Base-by-base conservation (phyloP, 768 basidiomycete species). In the Serendipita sp. region DNA sequence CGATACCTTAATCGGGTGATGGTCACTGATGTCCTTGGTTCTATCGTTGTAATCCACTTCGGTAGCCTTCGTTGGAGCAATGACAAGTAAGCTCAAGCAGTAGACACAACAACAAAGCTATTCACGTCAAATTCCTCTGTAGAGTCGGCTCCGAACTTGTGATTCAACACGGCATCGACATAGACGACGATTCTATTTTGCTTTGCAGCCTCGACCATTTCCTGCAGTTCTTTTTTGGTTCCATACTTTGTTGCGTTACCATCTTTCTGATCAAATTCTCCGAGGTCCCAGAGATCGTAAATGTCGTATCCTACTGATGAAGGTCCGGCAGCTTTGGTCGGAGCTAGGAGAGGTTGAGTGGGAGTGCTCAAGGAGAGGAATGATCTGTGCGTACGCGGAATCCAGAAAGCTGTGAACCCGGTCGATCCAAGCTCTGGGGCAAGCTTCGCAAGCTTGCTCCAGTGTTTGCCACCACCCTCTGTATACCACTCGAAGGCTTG, bases 91-190 rank as follows among this genome's bases (percentile, higher is more conserved):
- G 36, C 23, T 54, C 74, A 74, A 44, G n/a, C 75, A 66, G 65
- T 75, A 70, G 38, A 74, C 41, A 13, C 68, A 52, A 69, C 30
- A 45, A 72, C 72, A n/a, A 75, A 75, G 70, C 72, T 71, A 28
- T 70, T 73, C 30, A 73, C 75, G 8, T 66, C 44, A 68, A 77
- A 77, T 13, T 66, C 68, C 67, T 77, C 75, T 35, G 70, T 64
- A 35, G 71, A 70, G 66, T 77, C 75, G 11, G 76, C 76, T 28
- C 75, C 75, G 46, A 75, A 69, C 70, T 72, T 44, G 64, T 65
- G 58, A 67, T 77, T 77, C 64, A 77, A 69, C 10, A 77, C 76
- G 3, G 74, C 74, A 62, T 75, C 74, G n/a, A 68, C 73, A 62
- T 71, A 74, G 23, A 72, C 69, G 65, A 76, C 72, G 47, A 77